Base-by-base conservation (phyloP, 805 yeast genomes). In the Nakazawaea laoshanensis region DNA sequence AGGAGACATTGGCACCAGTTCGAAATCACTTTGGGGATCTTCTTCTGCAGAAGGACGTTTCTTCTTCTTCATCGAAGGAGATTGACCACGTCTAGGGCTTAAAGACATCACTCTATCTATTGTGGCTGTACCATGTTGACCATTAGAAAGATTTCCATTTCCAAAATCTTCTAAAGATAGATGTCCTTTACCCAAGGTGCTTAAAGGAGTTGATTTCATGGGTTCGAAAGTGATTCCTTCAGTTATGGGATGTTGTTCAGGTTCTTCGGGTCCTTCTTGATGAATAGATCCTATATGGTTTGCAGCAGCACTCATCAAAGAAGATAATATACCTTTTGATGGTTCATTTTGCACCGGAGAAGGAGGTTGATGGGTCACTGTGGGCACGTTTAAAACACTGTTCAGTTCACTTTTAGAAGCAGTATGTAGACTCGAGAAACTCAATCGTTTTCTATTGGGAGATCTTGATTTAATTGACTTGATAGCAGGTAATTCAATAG, bases 141-240 rank as follows among this genome's bases (percentile, higher is more conserved):
- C 19, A 13, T 19, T 19, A n/a, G 24, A 10, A n/a, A 10, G 7
- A 10, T 12, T 12, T 26, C 16, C 29, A 5, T 11, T 8, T 10
- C 36, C 45, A 38, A 57, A 57, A 29, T 45, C 36, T 14, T 53
- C 61, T 9, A 67, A 45, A 0, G 62, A 44, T 26, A 73, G 52
- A 17, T 61, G 56, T 2, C 78, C 78, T 27, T 58, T 51, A 2
- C 78, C 78, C 30, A 73, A 36, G 0, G 75, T 61, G 35, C 57
- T 62, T 16, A 70, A 39, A 0, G 72, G 65, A 3, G 72, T 56
- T 25, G 63, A 63, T 29, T 69, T 55, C 4, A 72, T 50, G 0
- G 74, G 64, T 35, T 55, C 65, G 42, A 73, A 73, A 19, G 58
- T 65, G 14, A 72, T 65, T 18, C 54, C 53, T 7, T 57, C 46